Evolutionary conservation across 2,329 filamentous ascomycete genomes (phyloP), one percentile per base, ranked within the genome.

Genomic region (Penicillium sp.): DNA sequence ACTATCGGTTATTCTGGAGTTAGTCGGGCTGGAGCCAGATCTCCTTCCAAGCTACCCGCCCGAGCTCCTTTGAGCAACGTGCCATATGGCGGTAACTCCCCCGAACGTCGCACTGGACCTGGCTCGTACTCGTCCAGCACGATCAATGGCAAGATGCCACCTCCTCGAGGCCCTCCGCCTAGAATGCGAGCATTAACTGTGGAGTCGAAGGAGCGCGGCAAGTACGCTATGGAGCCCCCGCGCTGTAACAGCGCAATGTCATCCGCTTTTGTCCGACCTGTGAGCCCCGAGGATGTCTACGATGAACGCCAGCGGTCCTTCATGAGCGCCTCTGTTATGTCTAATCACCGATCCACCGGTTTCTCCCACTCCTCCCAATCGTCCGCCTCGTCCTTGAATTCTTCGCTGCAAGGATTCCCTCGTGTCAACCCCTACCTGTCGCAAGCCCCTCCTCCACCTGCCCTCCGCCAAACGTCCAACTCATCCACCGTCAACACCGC

Each of bases 181-280:
- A 95, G 92, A 75, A 97, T 98, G 92, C 88, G 94, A 64, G 92
- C 96, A 43, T 82, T 97, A 33, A 86, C 87, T 63, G 75, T 81
- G 9, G 83, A 85, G 49, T 81, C 83, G 4, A 79, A 75, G 35
- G 76, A 74, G 56, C 66, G 71, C 35, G 63, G 65, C 24, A 77
- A 65, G 57, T 70, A 72, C 60, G 53, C 70, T 22, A 67, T 74
- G 59, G 75, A 69, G 50, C 73, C 81, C 11, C 71, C 83, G 19
- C 82, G 85, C 44, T 83, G 82, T 66, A 80, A 78, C 46, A 87
- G 84, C 58, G 76, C 76, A 19, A 68, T 79, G 67, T 79, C 79
- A 3, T 75, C 70, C 50, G 71, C 73, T 56, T 84, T 86, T 56
- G 82, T 88, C 9, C 81, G 86, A 11, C 83, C 84, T 37, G 77